phyloP scores from a whole-genome alignment of 331 rosid species.

The Cydonia oblonga region DNA sequence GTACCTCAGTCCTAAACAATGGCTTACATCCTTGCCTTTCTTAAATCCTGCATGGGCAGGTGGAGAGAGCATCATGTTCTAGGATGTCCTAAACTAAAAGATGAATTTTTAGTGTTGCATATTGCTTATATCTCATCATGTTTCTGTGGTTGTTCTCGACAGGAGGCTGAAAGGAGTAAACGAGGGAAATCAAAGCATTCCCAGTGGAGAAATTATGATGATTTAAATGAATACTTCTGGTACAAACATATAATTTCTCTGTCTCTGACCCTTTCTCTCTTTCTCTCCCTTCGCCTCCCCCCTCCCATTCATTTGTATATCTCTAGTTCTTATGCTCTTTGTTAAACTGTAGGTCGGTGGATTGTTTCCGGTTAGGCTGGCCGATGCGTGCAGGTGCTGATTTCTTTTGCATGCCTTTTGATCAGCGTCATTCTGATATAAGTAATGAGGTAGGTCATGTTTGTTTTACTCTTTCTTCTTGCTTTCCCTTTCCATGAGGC shows the following conservation, averaged over 20 bases:
- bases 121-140: background rate
- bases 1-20: background rate
- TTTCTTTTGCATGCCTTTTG: conserved; percentile 49
- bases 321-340: conserved; percentile 13
- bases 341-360: conserved; percentile 70
- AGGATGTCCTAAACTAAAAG: background rate
- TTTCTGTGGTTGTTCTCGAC: conserved; percentile 12
- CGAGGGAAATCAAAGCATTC: conserved; percentile 92
- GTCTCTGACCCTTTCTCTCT: background rate
- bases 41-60: background rate
- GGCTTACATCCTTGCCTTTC: background rate
- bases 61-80: background rate
- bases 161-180: conserved; percentile 83
- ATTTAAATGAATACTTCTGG: conserved; percentile 95
- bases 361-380: conserved; percentile 96
- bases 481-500: background rate
- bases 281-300: background rate
- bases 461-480: background rate
- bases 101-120: background rate
- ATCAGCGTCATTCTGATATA: conserved; percentile 22
- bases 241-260: conserved; percentile 15
- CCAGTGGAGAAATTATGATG: conserved; percentile 96
- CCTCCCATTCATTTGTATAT: background rate
- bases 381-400: conserved; percentile 97
- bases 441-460: conserved; percentile 45